Conservation (phyloP, 179 eudicot species). For the Nepenthes alata region DNA sequence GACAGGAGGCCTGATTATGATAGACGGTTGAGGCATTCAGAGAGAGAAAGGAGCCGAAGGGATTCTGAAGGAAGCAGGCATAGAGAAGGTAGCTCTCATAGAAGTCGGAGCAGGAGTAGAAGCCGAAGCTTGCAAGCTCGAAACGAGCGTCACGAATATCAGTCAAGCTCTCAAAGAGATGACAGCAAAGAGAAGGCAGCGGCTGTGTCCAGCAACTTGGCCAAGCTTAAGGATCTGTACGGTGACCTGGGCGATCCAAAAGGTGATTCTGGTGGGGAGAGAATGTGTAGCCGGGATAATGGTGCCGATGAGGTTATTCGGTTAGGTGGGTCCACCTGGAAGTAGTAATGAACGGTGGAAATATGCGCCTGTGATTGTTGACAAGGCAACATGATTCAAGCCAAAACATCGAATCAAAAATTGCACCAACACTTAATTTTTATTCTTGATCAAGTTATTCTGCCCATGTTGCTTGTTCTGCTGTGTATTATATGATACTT, state of each 20-base stretch:
- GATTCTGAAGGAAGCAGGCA: slow-evolving; percentile 37
- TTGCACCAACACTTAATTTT: too few species aligned
- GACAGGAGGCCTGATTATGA: slow-evolving; percentile 63
- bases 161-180: slow-evolving; percentile 33
- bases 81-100: slow-evolving; percentile 36
- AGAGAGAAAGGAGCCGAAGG: slow-evolving; percentile 48
- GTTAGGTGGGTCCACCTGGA: slow-evolving; percentile 80
- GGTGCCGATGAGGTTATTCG: slow-evolving; percentile 69
- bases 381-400: too few species aligned
- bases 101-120: slow-evolving; percentile 60
- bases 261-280: slow-evolving; percentile 30
- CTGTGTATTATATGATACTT: too few species aligned
- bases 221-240: slow-evolving; percentile 75
- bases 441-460: too few species aligned
- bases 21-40: slow-evolving; percentile 30
- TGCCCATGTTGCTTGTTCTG: too few species aligned
- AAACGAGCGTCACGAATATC: slow-evolving; percentile 21
- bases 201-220: slow-evolving; percentile 54
- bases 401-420: too few species aligned
- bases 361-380: too few species aligned
- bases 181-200: slow-evolving; percentile 40
- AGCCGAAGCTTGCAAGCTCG: slow-evolving; percentile 43
- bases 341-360: slow-evolving; percentile 14
- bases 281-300: slow-evolving; percentile 33
- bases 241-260: slow-evolving; percentile 57